Evolutionary conservation across 2,329 filamentous ascomycete genomes (phyloP).

Genomic region (Trichoderma sp.): DNA sequence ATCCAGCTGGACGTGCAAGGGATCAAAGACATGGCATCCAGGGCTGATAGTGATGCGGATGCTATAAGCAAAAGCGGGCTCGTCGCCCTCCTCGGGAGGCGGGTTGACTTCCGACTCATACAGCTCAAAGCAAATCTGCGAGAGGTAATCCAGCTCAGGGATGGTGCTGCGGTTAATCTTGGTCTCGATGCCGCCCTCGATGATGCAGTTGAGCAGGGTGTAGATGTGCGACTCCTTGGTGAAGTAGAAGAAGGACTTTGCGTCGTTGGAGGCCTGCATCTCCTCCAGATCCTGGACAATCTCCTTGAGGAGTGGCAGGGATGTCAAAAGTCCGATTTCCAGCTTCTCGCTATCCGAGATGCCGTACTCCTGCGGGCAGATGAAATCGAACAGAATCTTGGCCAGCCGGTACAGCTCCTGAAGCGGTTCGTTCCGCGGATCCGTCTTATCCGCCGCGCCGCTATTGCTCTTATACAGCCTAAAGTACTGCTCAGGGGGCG

Average conservation of each 20-base stretch:
- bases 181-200: constrained; percentile 94
- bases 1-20: constrained; percentile 93
- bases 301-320: constrained; percentile 88
- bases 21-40: constrained; percentile 94
- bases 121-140: constrained; percentile 96
- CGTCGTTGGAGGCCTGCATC: constrained; percentile 90
- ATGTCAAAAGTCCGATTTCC: constrained; percentile 96
- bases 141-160: constrained; percentile 94
- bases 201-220: constrained; percentile 94
- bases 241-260: constrained; percentile 98
- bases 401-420: constrained; percentile 91
- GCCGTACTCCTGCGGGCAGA: constrained; percentile 97
- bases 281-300: constrained; percentile 97
- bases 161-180: constrained; percentile 96
- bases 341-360: constrained; percentile 95
- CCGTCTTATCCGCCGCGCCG: constrained; percentile 67
- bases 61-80: constrained; percentile 84
- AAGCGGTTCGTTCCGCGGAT: constrained; percentile 82
- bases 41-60: constrained; percentile 96
- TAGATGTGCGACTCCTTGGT: constrained; percentile 99
- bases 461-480: constrained; percentile 80
- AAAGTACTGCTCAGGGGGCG: constrained; percentile 75
- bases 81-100: constrained; percentile 49
- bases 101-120: constrained; percentile 87
- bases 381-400: constrained; percentile 97